Evolutionary conservation across 2,329 filamentous ascomycete species (phyloP).

Genomic region (Hymenoscyphus occultus): DNA sequence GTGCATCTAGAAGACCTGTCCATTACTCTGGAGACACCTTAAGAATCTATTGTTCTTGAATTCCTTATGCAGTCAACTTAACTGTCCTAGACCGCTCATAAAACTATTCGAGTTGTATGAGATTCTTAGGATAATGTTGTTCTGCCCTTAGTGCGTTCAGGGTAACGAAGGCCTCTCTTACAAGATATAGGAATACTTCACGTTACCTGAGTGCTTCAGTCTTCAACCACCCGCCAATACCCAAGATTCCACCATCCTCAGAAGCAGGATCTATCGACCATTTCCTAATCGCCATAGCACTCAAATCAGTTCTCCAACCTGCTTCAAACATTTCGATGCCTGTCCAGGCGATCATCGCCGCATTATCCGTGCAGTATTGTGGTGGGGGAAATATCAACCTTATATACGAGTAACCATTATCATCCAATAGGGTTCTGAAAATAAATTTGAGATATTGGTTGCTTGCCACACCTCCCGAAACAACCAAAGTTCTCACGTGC

Average conservation of each 20-base stretch:
- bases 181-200: not conserved
- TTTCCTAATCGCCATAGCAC: constrained; percentile 58
- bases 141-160: no score
- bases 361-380: constrained; percentile 86
- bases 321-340: constrained; percentile 87
- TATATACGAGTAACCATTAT: constrained; percentile 61
- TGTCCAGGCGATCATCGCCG: constrained; percentile 95
- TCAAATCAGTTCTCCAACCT: constrained; percentile 65
- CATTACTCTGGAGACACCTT: no score
- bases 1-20: no score
- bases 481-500: constrained; percentile 61
- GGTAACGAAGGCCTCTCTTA: no score
- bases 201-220: not conserved
- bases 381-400: constrained; percentile 71
- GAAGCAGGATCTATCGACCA: constrained; percentile 69
- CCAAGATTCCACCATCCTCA: constrained; percentile 66
- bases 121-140: no score
- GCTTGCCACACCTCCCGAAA: constrained; percentile 87
- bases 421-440: constrained; percentile 53
- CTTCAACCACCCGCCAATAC: constrained; percentile 50
- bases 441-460: constrained; percentile 77
- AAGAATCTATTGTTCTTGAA: no score
- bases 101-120: no score
- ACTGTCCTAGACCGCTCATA: no score
- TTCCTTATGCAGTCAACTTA: no score